Percentiles rank a stretch among this genome's conserved stretches.
Evolutionary conservation across 2,329 filamentous ascomycete species (phyloP).

Genomic region (Sporothrix pallida): DNA sequence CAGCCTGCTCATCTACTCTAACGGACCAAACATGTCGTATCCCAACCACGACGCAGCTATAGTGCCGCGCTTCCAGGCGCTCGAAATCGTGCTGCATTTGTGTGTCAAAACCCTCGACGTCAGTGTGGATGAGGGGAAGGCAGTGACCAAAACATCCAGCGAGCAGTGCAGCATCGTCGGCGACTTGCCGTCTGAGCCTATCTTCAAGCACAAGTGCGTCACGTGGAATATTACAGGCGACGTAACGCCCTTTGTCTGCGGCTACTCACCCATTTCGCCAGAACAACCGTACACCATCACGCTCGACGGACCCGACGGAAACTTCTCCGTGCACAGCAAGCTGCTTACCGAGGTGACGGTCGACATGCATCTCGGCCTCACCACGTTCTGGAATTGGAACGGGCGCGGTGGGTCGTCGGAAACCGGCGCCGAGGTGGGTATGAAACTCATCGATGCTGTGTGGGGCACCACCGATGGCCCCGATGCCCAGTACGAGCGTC

Average conservation of each 20-base stretch:
- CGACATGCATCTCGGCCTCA: slow-evolving; percentile 19
- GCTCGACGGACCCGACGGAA: not conserved
- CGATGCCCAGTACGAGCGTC: slow-evolving; percentile 19
- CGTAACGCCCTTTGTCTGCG: slow-evolving; percentile 24
- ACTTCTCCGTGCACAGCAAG: slow-evolving; percentile 15
- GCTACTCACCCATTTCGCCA: not conserved
- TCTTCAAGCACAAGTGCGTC: slow-evolving; percentile 26
- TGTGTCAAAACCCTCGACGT: slow-evolving; percentile 26
- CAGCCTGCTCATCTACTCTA: slow-evolving; percentile 13
- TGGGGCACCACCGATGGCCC: slow-evolving; percentile 25
- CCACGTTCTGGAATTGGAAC: slow-evolving; percentile 29
- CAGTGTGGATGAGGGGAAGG: not conserved
- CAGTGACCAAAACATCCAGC: not conserved
- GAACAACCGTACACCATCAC: slow-evolving; percentile 6
- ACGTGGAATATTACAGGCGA: slow-evolving; percentile 23
- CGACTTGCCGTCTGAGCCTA: not conserved
- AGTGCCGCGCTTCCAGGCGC: slow-evolving; percentile 14
- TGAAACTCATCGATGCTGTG: slow-evolving; percentile 26
- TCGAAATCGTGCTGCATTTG: slow-evolving; percentile 16
- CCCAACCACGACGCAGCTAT: slow-evolving; percentile 17
- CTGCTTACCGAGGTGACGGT: slow-evolving; percentile 10
- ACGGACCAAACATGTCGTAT: slow-evolving; percentile 30
- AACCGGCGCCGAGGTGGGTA: slow-evolving; percentile 23
- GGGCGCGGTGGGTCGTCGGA: slow-evolving; percentile 16
- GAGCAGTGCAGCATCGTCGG: slow-evolving; percentile 10